Conservation (phyloP, 2,329 filamentous ascomycete genomes). For the Trichoderma breve region DNA sequence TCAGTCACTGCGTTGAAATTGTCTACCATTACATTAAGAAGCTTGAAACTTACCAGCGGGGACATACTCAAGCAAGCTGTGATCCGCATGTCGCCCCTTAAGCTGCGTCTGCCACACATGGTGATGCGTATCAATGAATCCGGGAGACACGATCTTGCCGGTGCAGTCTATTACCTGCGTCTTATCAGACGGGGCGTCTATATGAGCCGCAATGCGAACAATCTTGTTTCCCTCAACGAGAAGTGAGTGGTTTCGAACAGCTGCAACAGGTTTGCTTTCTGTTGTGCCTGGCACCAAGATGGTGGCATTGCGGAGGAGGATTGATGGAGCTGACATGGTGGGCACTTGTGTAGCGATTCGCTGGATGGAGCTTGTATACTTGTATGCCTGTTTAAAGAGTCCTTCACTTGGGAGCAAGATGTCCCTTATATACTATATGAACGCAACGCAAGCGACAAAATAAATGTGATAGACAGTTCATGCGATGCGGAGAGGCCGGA, state of each 20-base stretch:
- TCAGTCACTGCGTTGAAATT: not conserved
- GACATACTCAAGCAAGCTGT: slow-evolving; percentile 5
- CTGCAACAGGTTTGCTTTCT: not conserved
- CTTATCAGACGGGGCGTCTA: not conserved
- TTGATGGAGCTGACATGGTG: not conserved
- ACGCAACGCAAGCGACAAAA: not conserved
- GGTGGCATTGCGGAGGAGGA: slow-evolving; percentile 13
- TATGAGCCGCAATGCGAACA: not conserved
- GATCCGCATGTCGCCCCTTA: slow-evolving; percentile 24
- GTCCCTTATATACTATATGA: not conserved
- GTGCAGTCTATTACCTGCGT: slow-evolving; percentile 33
- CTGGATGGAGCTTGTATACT: not conserved
- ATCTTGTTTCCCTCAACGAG: slow-evolving; percentile 9
- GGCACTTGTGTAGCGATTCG: not conserved
- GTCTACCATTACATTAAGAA: not conserved
- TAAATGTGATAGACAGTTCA: not conserved
- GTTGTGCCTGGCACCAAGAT: not conserved
- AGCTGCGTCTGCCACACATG: slow-evolving; percentile 45
- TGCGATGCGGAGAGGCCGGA: not conserved
- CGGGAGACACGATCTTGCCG: slow-evolving; percentile 40
- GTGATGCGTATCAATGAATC: slow-evolving; percentile 44
- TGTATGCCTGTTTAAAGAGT: not conserved
- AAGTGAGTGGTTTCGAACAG: not conserved
- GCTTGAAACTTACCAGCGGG: not conserved
- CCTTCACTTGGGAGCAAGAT: too few species aligned